Evolutionary conservation across 257 asterid genomes (phyloP), one percentile per base, ranked within the genome.

Genomic region (Solanum peruvianum): DNA sequence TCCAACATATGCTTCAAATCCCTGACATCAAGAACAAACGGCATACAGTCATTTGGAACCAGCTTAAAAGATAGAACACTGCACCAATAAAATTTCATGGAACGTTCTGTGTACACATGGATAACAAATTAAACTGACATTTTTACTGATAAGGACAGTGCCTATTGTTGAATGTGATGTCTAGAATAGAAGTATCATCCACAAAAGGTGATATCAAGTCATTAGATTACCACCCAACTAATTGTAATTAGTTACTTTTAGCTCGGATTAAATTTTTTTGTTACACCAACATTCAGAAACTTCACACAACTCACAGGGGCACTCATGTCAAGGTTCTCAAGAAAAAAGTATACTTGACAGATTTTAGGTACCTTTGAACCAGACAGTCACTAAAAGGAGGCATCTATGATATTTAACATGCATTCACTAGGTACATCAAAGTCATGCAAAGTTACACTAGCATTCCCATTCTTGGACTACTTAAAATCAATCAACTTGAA

Each of bases 1-100:
- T 86, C 99, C 99, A 90, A 95, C 91, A 91, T 97, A 95, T 58
- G 98, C 99, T 94, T 97, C 98, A 60, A 94, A 93, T 15, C 94
- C 97, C 99, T 95, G 96, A 85, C 89, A 87, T 35, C 33, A 88
- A 86, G 87, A 71, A 87, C 52, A 66, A 42, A 86, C 15, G 7
- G 7, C 47, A 42, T 45, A 69, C 31, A 72, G 81, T 49, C 82
- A 70, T 85, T 85, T 29, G 64, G 87, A 41, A 49, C 31, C 69
- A 80, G 69, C 70, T 81, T 45, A 81, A 49, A 78, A 81, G 44
- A 81, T 81, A 27, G 42, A 47, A 47, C 67, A 4, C 69, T 29
- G 31, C 45, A 81, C 39, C 7, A 7, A 31, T 81, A 31, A 76
- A 80, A 81, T 49, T 47, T 49, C 69, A 20, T 31, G 29, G 45